These are phyloP conservation scores for Penicillium waksmanii DNA, from an alignment of 495 filamentous ascomycete species.

Conservation along the genomic window DNA sequence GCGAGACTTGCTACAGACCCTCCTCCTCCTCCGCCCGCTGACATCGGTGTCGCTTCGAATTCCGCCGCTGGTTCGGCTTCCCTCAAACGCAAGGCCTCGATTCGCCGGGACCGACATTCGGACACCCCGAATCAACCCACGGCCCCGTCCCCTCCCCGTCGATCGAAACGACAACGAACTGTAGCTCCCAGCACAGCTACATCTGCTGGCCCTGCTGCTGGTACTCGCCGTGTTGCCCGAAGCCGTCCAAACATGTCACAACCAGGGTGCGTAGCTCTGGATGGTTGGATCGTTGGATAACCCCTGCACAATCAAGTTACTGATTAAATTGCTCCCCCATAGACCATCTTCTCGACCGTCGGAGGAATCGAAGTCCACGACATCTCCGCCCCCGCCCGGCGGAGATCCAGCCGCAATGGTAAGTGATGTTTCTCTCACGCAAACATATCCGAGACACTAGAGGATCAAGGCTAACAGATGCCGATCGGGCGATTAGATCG, in stretches of 20 bases:
- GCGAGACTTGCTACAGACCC: constrained; percentile 74
- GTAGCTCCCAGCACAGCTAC: constrained; percentile 48
- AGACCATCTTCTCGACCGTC: constrained; percentile 50
- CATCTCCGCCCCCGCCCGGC: constrained; percentile 59
- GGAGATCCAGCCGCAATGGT: constrained; percentile 67
- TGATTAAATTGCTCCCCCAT: background rate
- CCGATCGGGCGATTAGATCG: constrained; percentile 31
- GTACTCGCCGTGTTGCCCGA: constrained; percentile 63
- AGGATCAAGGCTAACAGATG: background rate
- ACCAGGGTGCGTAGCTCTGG: constrained; percentile 62
- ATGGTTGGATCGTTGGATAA: background rate
- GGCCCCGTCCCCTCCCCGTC: constrained; percentile 45
- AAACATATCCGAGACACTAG: background rate
- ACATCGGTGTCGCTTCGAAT: constrained; percentile 40
- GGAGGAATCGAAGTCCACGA: constrained; percentile 46
- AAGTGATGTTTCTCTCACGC: background rate
- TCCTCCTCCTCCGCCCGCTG: constrained; percentile 41
- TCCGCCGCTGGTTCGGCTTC: constrained; percentile 47
- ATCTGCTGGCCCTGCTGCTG: constrained; percentile 40
- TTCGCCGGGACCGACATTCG: constrained; percentile 42
- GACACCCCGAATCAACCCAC: constrained; percentile 46
- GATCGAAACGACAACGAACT: constrained; percentile 49
- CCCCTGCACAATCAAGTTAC: background rate
- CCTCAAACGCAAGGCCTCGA: constrained; percentile 62
- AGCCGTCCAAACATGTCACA: constrained; percentile 79